Evolutionary conservation across 192 early-diverging fungal genomes (phyloP).

Genomic region (Jimgerdemannia flammicorona): DNA sequence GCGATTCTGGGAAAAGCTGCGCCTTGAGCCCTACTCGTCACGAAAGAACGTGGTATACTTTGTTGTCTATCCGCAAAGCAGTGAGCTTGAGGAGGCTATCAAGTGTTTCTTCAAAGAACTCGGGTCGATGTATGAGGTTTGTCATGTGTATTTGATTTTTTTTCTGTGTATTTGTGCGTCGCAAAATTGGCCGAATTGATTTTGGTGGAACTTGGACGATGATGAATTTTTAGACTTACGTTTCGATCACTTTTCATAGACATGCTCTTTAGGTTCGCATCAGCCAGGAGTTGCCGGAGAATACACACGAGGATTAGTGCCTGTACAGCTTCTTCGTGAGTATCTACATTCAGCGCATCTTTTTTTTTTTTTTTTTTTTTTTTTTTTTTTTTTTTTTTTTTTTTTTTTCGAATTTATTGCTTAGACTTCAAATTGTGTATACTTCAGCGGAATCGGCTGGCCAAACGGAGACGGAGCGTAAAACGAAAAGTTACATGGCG

Average conservation of each 20-base stretch:
- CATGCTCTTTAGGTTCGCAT: conserved; percentile 42
- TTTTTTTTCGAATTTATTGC: no score
- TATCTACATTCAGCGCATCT: no score
- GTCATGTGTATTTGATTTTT: no score
- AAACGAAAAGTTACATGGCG: conserved; percentile 41
- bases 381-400: no score
- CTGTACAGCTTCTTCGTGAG: conserved; percentile 39
- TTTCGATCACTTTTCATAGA: no score
- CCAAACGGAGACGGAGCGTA: conserved; percentile 32
- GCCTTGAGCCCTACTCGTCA: conserved; percentile 46
- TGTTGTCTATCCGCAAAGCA: conserved; percentile 44
- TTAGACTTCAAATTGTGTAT: background rate
- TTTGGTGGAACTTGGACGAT: no score
- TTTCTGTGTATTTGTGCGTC: no score
- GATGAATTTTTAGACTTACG: no score
- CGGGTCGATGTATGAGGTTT: conserved; percentile 37
- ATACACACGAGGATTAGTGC: conserved; percentile 38
- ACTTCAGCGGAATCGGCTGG: conserved; percentile 21
- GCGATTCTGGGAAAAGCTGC: conserved; percentile 53
- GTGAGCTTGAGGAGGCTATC: conserved; percentile 27
- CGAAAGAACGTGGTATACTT: conserved; percentile 51
- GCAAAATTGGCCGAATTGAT: no score
- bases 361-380: no score
- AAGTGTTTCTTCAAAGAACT: conserved; percentile 41
- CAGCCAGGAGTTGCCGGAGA: conserved; percentile 33